These are phyloP conservation scores for Psilocybe tampanensis DNA, from an alignment of 768 basidiomycete genomes.

Conservation along the genomic window DNA sequence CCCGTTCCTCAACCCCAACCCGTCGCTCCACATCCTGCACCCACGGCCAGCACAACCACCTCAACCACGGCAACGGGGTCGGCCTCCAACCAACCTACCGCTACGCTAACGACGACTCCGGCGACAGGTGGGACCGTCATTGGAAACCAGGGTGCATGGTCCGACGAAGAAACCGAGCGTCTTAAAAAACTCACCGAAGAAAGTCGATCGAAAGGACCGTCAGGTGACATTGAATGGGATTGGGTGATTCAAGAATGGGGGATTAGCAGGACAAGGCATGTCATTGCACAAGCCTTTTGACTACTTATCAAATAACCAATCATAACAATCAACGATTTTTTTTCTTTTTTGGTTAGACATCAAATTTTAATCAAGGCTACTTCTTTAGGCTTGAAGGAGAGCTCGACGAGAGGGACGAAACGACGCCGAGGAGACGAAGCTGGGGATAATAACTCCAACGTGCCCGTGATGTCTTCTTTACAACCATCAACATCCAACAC, in stretches of 20 bases:
- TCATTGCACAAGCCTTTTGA: conserved; percentile 7
- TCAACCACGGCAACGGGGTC: conserved; percentile 17
- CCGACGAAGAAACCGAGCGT: conserved; percentile 74
- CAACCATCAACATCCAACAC: conserved; percentile 34
- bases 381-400: conserved; percentile 75
- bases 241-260: conserved; percentile 77
- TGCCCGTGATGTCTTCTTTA: conserved; percentile 27
- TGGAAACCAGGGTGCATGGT: conserved; percentile 71
- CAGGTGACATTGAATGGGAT: conserved; percentile 80
- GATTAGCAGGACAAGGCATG: conserved; percentile 68
- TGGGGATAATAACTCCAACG: conserved; percentile 8
- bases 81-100: conserved; percentile 23
- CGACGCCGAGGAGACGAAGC: conserved; percentile 41
- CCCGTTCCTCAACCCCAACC: conserved; percentile 14
- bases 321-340: neutral
- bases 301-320: neutral
- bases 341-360: conserved; percentile 56
- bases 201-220: conserved; percentile 47
- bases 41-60: conserved; percentile 20
- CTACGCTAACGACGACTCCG: conserved; percentile 30
- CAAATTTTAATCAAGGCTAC: conserved; percentile 86
- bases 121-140: conserved; percentile 37
- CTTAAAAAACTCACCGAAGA: conserved; percentile 72
- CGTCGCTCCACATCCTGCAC: conserved; percentile 18
- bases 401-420: conserved; percentile 62